A percentile compares a stretch with the other conserved stretches of the same genome.
Conservation (phyloP, 345 rosid genomes). For the Rhodamnia argentea region DNA sequence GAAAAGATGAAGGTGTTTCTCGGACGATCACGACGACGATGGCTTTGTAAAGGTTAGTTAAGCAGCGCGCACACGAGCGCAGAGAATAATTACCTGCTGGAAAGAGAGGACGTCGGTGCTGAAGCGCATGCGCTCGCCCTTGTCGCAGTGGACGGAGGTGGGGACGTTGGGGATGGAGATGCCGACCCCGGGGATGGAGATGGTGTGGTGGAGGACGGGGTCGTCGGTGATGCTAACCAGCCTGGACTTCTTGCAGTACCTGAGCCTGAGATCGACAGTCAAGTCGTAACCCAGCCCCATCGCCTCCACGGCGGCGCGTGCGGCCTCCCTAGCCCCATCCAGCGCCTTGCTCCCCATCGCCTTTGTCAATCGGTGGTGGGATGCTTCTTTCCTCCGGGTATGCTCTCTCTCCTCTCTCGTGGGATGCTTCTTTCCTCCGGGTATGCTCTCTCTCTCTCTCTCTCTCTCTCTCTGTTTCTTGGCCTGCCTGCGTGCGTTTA, state of each 20-base stretch:
- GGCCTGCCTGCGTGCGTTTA: not conserved
- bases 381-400: not conserved
- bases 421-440: not conserved
- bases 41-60: not conserved
- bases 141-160: constrained; percentile 36
- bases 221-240: not conserved
- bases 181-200: constrained; percentile 22
- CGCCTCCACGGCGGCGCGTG: constrained; percentile 9
- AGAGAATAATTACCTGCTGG: constrained; percentile 24
- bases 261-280: constrained; percentile 9
- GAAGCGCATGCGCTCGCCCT: constrained; percentile 38
- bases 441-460: not conserved
- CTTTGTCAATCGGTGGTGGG: not conserved
- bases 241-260: constrained; percentile 4
- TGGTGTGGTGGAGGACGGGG: not conserved
- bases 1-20: not conserved
- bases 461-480: not conserved
- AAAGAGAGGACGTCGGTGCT: constrained; percentile 38
- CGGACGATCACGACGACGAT: not conserved
- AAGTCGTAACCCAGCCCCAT: constrained; percentile 13
- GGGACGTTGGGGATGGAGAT: constrained; percentile 19
- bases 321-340: constrained; percentile 1
- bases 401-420: not conserved
- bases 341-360: not conserved
- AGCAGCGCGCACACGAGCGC: not conserved